Evolutionary conservation across 176 grass and related monocot genomes (phyloP), one percentile per base, ranked within the genome.

Genomic region (Oryza nivara): DNA sequence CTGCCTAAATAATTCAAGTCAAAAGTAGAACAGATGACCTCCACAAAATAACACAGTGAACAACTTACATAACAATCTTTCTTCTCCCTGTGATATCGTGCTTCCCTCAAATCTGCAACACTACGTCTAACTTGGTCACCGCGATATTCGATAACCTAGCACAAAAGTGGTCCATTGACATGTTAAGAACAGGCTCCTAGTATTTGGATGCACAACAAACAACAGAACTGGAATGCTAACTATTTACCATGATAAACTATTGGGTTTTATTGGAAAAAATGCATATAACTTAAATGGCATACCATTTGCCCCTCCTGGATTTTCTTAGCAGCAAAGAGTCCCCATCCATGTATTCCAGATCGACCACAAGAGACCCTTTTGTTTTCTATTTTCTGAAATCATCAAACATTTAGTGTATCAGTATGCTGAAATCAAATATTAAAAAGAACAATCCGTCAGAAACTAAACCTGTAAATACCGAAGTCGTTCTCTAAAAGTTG

Each of bases 291-390:
- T 87, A 67, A 47, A 28, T 85, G 23, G 34, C 77, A 72, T 85
- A 98, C 96, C 96, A 98, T 96, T 96, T 98, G 89, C 49, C 96
- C 96, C 66, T 90, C 91, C 73, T 98, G 93, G 89, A 98, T 93
- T 83, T 90, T 95, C 86, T 74, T 88, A 65, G 83, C 74, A 86
- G 96, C 96, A 81, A 98, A 98, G 19, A 98, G 91, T 12, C 96
- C 96, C 96, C 93, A 98, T 80, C 96, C 96, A 86, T 98, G 96
- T 85, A 98, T 93, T 84, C 96, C 93, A 70, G 96, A 98, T 58
- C 87, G 91, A 47, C 96, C 96, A 78, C 75, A 92, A n/a, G 78
- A 96, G 54, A 98, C 86, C 82, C 91, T 93, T 73, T 84, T 68
- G 23, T 92, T 89, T 89, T 98, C 96, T 61, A 86, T 96, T 86